Base-by-base conservation (phyloP, 768 basidiomycete genomes). In the Rubroboletus satanas region DNA sequence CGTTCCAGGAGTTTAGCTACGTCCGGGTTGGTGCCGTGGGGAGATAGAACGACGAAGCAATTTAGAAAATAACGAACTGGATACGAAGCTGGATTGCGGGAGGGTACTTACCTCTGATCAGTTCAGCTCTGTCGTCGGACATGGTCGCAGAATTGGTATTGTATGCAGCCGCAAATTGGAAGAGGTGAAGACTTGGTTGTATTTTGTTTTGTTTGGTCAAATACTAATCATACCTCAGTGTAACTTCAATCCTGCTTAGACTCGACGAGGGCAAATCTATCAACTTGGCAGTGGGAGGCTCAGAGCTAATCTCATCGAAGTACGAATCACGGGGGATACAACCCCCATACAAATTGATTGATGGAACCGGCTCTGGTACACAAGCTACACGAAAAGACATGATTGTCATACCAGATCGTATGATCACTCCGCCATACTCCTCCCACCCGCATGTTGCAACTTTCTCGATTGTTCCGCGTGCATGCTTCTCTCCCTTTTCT, bases 1-100 rank as follows among this genome's bases (percentile, higher is more conserved):
- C 90, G 87, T 62, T 79, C 80, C 62, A 81, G 73, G 48, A 88
- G 71, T 68, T 80, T 83, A 17, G 79, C 89, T 91, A 51, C 11
- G 37, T 46, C 31, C 32, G 12, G 28, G 33, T 49, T 28, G 37
- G 47, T 37, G 21, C 6, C 17, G 35, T 18, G 35, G 10, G 38
- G 48, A 45, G 36, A 43, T 29, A 15, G 17, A 23, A 36, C 38
- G 11, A 54, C 23, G 23, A 32, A 5, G 15, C 10, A 35, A 21
- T 49, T 48, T 5, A 61, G 45, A 43, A 52, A 47, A 29, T 11
- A 26, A 14, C 0, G 0, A 23, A 31, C 17, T 10, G 17, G 23
- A 38, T n/a, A 37, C 26, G 10, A 48, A 39, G 18, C 7, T n/a
- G 29, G n/a, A 2, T 5, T 4, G 9, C n/a, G 26, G 7, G 32